A percentile compares a stretch with the other conserved stretches of the same genome.
Evolutionary conservation across 2,329 filamentous ascomycete genomes (phyloP).

Genomic region (Sporothrix pallida): DNA sequence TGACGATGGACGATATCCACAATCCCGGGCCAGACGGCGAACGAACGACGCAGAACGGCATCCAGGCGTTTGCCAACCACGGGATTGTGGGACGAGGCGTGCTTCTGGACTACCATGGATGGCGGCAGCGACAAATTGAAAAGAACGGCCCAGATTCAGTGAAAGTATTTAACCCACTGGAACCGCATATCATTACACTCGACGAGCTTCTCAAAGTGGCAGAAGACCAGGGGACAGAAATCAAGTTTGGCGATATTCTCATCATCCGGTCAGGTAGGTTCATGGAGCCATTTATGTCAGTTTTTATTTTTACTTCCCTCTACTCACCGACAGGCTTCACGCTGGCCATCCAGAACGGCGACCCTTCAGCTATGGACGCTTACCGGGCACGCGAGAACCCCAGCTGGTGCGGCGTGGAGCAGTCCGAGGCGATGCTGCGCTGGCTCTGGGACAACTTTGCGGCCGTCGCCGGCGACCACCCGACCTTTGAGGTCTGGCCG

Average conservation of each 20-base stretch:
- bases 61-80: slow-evolving; percentile 45
- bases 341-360: neutral
- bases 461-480: slow-evolving; percentile 62
- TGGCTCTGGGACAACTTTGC: slow-evolving; percentile 66
- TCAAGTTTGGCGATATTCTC: slow-evolving; percentile 60
- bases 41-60: slow-evolving; percentile 2
- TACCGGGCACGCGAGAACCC: neutral
- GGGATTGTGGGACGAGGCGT: slow-evolving; percentile 58
- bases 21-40: slow-evolving; percentile 25
- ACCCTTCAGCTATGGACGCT: neutral
- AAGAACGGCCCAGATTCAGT: neutral
- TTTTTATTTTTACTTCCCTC: too few relatives aligned
- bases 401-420: slow-evolving; percentile 53
- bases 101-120: slow-evolving; percentile 58
- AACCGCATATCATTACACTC: slow-evolving; percentile 51
- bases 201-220: slow-evolving; percentile 52
- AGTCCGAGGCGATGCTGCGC: slow-evolving; percentile 53
- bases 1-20: slow-evolving; percentile 15
- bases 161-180: slow-evolving; percentile 44
- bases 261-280: slow-evolving; percentile 52
- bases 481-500: slow-evolving; percentile 55
- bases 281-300: too few relatives aligned
- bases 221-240: slow-evolving; percentile 49
- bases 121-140: slow-evolving; percentile 48
- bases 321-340: slow-evolving; percentile 41